These are phyloP conservation scores for Boletus huronensis DNA, from an alignment of 768 basidiomycete species.

Conservation along the genomic window DNA sequence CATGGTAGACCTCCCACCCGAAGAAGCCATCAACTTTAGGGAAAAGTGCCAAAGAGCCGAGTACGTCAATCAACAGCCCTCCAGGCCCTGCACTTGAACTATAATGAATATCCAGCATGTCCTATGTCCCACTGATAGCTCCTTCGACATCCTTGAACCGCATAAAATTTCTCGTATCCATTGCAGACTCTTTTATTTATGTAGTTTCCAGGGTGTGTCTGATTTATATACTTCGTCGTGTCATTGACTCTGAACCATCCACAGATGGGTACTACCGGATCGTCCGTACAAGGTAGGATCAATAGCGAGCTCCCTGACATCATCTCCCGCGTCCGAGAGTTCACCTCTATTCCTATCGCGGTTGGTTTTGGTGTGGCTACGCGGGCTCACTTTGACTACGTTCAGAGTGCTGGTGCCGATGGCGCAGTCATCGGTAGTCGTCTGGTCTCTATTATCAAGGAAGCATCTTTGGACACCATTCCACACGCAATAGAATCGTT, in stretches of 20 bases:
- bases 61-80: slow-evolving; percentile 45
- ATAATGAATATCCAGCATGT: slow-evolving; percentile 53
- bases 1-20: slow-evolving; percentile 95
- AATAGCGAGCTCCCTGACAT: slow-evolving; percentile 80
- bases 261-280: slow-evolving; percentile 98
- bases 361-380: slow-evolving; percentile 97
- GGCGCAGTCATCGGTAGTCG: slow-evolving; percentile 93
- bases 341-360: slow-evolving; percentile 79
- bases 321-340: slow-evolving; percentile 75
- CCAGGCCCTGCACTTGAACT: neutral
- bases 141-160: slow-evolving; percentile 87
- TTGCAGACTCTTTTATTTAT: slow-evolving; percentile 97
- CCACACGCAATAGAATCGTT: slow-evolving; percentile 61
- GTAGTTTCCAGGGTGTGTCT: slow-evolving; percentile 85
- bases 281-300: slow-evolving; percentile 67
- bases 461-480: slow-evolving; percentile 47
- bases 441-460: slow-evolving; percentile 77
- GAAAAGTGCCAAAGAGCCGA: slow-evolving; percentile 77
- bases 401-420: slow-evolving; percentile 86
- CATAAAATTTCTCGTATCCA: slow-evolving; percentile 86
- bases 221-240: neutral
- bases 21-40: slow-evolving; percentile 90
- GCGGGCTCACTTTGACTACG: slow-evolving; percentile 81
- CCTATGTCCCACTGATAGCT: slow-evolving; percentile 93
- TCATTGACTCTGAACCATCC: slow-evolving; percentile 4